Evolutionary conservation across 1,284 basidiomycete species (phyloP), one percentile per base, ranked within the genome.

Genomic region (Trichosporon ovoides): DNA sequence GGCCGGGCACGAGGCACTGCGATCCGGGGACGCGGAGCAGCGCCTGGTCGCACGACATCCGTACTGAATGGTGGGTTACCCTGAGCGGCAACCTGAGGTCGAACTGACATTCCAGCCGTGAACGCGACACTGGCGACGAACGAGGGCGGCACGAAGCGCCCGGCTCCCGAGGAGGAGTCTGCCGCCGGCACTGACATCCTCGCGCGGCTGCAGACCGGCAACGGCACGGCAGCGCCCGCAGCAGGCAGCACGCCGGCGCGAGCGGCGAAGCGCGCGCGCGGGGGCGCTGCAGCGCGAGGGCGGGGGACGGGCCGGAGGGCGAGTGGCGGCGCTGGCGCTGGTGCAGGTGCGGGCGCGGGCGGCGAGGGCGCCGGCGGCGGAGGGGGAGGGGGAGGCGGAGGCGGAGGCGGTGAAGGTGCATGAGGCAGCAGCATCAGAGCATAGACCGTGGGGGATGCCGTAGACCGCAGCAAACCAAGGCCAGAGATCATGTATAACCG

Each of bases 71-170:
- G 55, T 60, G 18, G 49, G 58, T 56, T 12, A n/a, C 13, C 9
- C 28, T 36, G 36, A 14, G 11, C 24, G 28, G 24, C n/a, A 19
- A n/a, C n/a, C n/a, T n/a, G n/a, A n/a, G n/a, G 43, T 14, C 54
- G 59, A 46, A 37, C 52, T 59, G 43, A 55, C 40, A 70, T 38
- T 31, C 28, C 40, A 73, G 74, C 67, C 38, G 74, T 75, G 50
- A 75, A 75, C 53, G 72, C 74, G 6, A 69, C 71, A 0, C 61
- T 75, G 0, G 60, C 66, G 10, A 51, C 50, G 28, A 18, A 28
- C 19, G 52, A 53, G 16, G 55, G 37, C 19, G 48, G 36, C 40
- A 51, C 37, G 14, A 62, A 62, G 49, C 58, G 61, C 19, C 61
- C 61, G 9, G 61, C 61, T 10, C 61, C 61, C 10, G 61, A 62